Base-by-base conservation (phyloP, 2,329 filamentous ascomycete genomes). In the Ophiocordyceps camponoti-leonardi region DNA sequence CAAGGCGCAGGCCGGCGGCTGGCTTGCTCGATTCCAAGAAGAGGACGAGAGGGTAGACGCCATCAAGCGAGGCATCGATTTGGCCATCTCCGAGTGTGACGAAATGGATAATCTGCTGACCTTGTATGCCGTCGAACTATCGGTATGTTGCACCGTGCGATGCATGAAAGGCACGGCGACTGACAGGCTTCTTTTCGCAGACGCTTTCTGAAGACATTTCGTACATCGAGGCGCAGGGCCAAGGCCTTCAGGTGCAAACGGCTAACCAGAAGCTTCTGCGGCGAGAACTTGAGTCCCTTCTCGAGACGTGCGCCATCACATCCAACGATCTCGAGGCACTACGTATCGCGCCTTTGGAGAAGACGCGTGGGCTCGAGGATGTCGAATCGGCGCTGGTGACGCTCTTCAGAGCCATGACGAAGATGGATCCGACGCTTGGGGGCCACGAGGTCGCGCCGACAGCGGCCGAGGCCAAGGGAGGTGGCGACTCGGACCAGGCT, bases 161-260 rank as follows among this genome's bases (percentile, higher is more conserved):
- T 5, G 31, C n/a, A 8, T 22, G 12, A 13, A 18, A 14, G 22
- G 7, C 11, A 19, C 10, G 35, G 7, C 18, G 23, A 16, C 22
- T 26, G 30, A 35, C 43, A 19, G 41, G n/a, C n/a, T 19, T 12
- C 13, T 16, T 11, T 7, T 2, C 26, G 22, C 56, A 93, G 83
- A 96, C 88, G 43, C 72, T 98, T 28, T 87, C 88, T 47, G 90
- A 96, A 44, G 92, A 98, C 55, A 93, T 98, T 54, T 81, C 87
- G 4, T 96, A 93, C 59, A 96, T 98, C 51, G 92, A 98, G 66
- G 87, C 92, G 2, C 92, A 98, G 62, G 88, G 86, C 7, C 90
- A 98, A 64, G 92, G 92, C 68, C 68, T 98, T 42, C 92, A 98
- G 57, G 90, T 98, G 7, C 92, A 96, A 63, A 90, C 90, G 19